phyloP scores from a whole-genome alignment of 768 basidiomycete genomes.

The Mycena galopus region DNA sequence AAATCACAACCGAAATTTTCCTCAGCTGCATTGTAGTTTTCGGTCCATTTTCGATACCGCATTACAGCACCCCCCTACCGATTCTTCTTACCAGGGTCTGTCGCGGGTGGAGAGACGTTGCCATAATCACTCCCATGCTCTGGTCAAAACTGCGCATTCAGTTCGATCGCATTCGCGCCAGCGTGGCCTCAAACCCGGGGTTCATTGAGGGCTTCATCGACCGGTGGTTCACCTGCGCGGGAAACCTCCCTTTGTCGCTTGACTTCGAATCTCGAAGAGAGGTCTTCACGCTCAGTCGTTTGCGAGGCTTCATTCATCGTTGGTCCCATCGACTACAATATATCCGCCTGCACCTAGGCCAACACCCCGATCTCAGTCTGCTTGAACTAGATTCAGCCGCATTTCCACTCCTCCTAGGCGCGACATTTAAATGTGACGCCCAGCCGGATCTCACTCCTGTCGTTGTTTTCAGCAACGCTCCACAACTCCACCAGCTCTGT shows the following conservation, averaged over 20 bases:
- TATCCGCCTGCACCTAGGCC: neutral
- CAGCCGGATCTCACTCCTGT: neutral
- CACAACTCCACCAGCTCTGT: neutral
- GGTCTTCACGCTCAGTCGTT: neutral
- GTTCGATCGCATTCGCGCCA: too few relatives aligned
- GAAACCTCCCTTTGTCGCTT: neutral
- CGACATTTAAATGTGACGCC: neutral
- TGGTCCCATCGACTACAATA: neutral
- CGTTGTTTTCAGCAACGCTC: neutral
- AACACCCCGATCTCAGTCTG: neutral
- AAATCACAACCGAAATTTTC: constrained; percentile 14
- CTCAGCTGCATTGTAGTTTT: neutral
- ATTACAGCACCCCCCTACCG: neutral
- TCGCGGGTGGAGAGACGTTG: neutral
- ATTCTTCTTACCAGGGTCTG: neutral
- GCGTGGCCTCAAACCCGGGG: too few relatives aligned
- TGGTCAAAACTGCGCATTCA: too few relatives aligned
- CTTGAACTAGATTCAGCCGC: neutral
- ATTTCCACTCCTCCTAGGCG: neutral
- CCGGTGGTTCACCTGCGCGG: neutral
- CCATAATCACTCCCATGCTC: too few relatives aligned
- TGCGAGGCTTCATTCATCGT: neutral
- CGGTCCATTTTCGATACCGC: neutral
- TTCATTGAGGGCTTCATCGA: neutral
- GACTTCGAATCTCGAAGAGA: neutral